These are phyloP conservation scores for Thermochaetoides thermophila DNA, from an alignment of 495 filamentous ascomycete genomes.

Conservation along the genomic window DNA sequence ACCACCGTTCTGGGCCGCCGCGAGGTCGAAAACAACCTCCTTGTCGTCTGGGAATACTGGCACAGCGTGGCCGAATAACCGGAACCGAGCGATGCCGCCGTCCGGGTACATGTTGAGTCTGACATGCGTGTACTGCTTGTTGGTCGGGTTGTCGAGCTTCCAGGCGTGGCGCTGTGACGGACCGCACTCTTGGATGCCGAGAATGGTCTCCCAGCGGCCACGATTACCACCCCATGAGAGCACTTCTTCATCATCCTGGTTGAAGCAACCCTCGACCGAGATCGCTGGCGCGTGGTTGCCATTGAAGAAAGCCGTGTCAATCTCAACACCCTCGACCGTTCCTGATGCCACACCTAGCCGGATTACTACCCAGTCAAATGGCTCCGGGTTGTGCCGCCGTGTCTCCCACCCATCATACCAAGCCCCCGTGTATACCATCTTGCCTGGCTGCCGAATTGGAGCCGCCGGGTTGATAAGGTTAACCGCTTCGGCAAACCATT, in stretches of 20 bases:
- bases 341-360: conserved; percentile 66
- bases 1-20: conserved; percentile 68
- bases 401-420: conserved; percentile 98
- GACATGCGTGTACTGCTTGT: conserved; percentile 69
- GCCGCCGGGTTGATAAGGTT: conserved; percentile 65
- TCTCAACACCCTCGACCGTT: conserved; percentile 60
- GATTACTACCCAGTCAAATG: conserved; percentile 76
- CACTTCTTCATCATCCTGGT: conserved; percentile 43
- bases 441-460: conserved; percentile 61
- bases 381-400: conserved; percentile 62
- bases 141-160: conserved; percentile 44
- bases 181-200: conserved; percentile 55
- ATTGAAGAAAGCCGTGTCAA: conserved; percentile 76
- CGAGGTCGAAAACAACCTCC: conserved; percentile 61
- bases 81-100: conserved; percentile 80
- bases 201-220: conserved; percentile 58
- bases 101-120: conserved; percentile 84
- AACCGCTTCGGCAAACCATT: conserved; percentile 75
- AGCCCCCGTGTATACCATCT: conserved; percentile 72
- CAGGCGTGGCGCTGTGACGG: conserved; percentile 66
- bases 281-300: conserved; percentile 81
- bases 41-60: conserved; percentile 50
- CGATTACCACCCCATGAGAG: conserved; percentile 38
- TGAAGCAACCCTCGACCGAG: conserved; percentile 65
- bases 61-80: conserved; percentile 65